Evolutionary conservation across 768 basidiomycete species (phyloP).

Genomic region (Hypholoma sublateritium): DNA sequence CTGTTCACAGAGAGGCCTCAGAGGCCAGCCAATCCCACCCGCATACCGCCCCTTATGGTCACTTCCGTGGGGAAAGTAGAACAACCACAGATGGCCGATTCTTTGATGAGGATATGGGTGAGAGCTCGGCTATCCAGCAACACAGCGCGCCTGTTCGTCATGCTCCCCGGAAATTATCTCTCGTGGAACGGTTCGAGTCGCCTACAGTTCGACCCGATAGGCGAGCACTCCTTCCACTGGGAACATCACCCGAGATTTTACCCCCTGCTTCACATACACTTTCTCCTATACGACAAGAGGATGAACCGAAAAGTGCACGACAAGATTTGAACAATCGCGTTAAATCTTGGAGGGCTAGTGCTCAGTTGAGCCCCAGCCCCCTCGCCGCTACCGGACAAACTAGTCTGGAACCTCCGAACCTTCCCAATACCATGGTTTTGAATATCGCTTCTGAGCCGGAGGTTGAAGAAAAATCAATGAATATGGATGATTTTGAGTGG

Average conservation of each 20-base stretch:
- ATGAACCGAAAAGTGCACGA: conserved; percentile 53
- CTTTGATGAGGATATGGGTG: conserved; percentile 41
- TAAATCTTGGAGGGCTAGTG: conserved; percentile 64
- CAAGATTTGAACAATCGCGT: conserved; percentile 56
- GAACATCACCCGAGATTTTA: conserved; percentile 26
- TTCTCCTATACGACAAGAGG: conserved; percentile 64
- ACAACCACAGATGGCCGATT: conserved; percentile 39
- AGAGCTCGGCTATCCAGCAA: conserved; percentile 24
- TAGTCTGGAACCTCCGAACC: conserved; percentile 49
- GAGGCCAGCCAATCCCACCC: conserved; percentile 40
- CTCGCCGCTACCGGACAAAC: conserved; percentile 49
- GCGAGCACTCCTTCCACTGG: conserved; percentile 20
- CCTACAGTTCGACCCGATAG: conserved; percentile 37
- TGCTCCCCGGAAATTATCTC: conserved; percentile 64
- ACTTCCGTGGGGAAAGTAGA: conserved; percentile 56
- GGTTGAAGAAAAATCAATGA: conserved; percentile 38
- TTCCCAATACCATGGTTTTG: conserved; percentile 43
- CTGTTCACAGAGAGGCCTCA: conserved; percentile 40
- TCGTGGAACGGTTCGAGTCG: conserved; percentile 63
- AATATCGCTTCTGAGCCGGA: conserved; percentile 23
- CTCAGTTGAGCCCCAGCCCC: conserved; percentile 47
- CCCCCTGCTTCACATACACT: conserved; percentile 34
- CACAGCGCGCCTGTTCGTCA: conserved; percentile 42
- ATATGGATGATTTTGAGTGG: conserved; percentile 69
- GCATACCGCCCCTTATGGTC: conserved; percentile 44